Evolutionary conservation across 345 rosid species (phyloP).

Genomic region (Corymbia maculata): DNA sequence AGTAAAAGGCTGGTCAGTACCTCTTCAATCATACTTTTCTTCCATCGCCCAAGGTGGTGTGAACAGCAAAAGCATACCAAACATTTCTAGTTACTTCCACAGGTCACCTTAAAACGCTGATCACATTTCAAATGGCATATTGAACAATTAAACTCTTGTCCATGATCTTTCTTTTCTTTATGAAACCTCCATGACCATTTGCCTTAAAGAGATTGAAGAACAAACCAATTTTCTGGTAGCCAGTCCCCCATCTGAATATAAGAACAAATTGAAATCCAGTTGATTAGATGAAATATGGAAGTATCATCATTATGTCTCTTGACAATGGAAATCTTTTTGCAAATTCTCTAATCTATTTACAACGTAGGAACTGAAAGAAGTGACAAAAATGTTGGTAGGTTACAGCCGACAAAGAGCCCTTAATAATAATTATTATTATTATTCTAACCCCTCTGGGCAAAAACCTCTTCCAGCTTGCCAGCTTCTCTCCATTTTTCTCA

Average conservation of each 20-base stretch:
- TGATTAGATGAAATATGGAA: background rate
- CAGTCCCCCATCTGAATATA: background rate
- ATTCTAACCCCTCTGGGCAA: background rate
- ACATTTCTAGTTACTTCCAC: background rate
- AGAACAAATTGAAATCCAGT: background rate
- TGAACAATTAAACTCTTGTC: background rate
- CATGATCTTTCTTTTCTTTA: background rate
- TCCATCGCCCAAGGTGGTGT: background rate
- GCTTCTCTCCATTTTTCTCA: background rate
- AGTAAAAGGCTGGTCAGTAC: background rate
- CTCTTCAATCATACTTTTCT: background rate
- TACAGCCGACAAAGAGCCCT: background rate
- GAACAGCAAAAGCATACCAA: background rate
- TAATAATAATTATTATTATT: background rate
- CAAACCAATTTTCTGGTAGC: background rate
- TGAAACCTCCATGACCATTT: background rate
- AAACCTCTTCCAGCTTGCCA: background rate
- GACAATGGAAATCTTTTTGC: background rate
- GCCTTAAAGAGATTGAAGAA: background rate
- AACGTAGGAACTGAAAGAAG: background rate
- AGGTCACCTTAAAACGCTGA: background rate
- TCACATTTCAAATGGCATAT: background rate
- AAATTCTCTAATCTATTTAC: background rate
- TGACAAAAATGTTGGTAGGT: background rate
- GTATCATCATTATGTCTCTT: background rate